These are phyloP conservation scores for Terfezia claveryi DNA, from an alignment of 495 filamentous ascomycete genomes.

Conservation along the genomic window DNA sequence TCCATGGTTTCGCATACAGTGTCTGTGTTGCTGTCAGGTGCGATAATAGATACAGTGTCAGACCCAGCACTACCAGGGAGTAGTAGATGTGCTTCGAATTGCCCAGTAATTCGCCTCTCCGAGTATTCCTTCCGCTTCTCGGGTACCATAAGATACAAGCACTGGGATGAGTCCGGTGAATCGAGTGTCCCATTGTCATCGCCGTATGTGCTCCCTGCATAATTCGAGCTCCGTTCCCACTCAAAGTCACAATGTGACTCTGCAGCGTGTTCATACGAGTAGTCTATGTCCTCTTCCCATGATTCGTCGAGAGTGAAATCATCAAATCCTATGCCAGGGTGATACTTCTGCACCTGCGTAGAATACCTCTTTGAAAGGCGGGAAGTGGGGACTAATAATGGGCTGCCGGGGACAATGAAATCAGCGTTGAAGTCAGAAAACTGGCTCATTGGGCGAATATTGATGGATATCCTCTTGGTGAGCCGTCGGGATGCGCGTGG, in stretches of 20 bases:
- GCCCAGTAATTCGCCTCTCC: slow-evolving; percentile 17
- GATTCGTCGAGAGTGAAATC: slow-evolving; percentile 30
- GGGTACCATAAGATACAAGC: slow-evolving; percentile 2
- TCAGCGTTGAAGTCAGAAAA: slow-evolving; percentile 15
- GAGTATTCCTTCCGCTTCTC: slow-evolving; percentile 10
- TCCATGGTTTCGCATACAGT: slow-evolving; percentile 9
- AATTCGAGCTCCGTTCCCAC: slow-evolving; percentile 39
- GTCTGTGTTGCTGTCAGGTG: not conserved
- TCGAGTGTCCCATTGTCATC: slow-evolving; percentile 1
- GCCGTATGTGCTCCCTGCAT: slow-evolving; percentile 7
- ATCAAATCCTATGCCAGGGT: slow-evolving; percentile 12
- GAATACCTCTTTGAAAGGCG: slow-evolving; percentile 9
- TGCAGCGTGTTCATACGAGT: slow-evolving; percentile 73
- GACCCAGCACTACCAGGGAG: slow-evolving; percentile 8
- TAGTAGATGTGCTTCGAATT: slow-evolving; percentile 18
- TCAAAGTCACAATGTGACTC: slow-evolving; percentile 83
- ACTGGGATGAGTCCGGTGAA: not conserved
- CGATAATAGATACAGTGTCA: slow-evolving; percentile 7
- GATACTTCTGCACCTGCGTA: slow-evolving; percentile 1
- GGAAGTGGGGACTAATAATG: slow-evolving; percentile 4
- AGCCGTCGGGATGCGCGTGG: not conserved
- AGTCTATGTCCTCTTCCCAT: slow-evolving; percentile 93
- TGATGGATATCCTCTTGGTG: not conserved
- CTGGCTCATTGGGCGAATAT: slow-evolving; percentile 14
- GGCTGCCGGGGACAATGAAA: slow-evolving; percentile 11